These are phyloP conservation scores for Ogataea paraovalis DNA, from an alignment of 805 yeast species.

Conservation along the genomic window DNA sequence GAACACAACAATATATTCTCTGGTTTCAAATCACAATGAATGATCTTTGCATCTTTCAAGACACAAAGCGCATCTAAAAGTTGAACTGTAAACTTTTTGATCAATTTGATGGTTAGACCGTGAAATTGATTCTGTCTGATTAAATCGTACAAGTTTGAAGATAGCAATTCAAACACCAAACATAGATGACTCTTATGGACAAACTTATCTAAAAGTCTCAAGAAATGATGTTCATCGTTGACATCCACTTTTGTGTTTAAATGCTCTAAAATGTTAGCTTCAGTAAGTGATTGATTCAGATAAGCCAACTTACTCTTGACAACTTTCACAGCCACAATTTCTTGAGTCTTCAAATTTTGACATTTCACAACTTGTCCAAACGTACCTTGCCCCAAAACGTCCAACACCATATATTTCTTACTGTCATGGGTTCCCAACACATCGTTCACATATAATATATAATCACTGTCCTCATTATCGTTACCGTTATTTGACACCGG, in stretches of 20 bases:
- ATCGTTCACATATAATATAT: constrained; percentile 91
- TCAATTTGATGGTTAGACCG: constrained; percentile 78
- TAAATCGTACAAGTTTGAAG: constrained; percentile 84
- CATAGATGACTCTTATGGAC: constrained; percentile 91
- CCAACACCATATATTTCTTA: constrained; percentile 82
- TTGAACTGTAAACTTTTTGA: constrained; percentile 75
- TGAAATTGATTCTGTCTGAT: constrained; percentile 91
- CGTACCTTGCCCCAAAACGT: constrained; percentile 92
- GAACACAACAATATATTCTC: constrained; percentile 83
- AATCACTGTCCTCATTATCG: constrained; percentile 88
- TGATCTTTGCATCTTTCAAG: constrained; percentile 75
- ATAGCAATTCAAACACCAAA: constrained; percentile 83
- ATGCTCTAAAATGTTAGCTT: constrained; percentile 79
- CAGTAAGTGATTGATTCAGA: constrained; percentile 86
- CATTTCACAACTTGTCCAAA: constrained; percentile 98
- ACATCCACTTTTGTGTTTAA: constrained; percentile 70
- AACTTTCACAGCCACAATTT: constrained; percentile 90
- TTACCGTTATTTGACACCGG: constrained; percentile 75
- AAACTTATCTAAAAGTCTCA: constrained; percentile 80
- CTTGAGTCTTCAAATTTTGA: constrained; percentile 69
- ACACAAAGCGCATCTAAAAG: constrained; percentile 75
- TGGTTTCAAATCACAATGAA: constrained; percentile 96
- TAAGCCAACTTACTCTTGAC: constrained; percentile 90
- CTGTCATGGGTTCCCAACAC: constrained; percentile 83
- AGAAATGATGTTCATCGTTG: constrained; percentile 67